Base-by-base conservation (phyloP, 1,139 yeast genomes). In the Barnettozyma hawaiiensis region DNA sequence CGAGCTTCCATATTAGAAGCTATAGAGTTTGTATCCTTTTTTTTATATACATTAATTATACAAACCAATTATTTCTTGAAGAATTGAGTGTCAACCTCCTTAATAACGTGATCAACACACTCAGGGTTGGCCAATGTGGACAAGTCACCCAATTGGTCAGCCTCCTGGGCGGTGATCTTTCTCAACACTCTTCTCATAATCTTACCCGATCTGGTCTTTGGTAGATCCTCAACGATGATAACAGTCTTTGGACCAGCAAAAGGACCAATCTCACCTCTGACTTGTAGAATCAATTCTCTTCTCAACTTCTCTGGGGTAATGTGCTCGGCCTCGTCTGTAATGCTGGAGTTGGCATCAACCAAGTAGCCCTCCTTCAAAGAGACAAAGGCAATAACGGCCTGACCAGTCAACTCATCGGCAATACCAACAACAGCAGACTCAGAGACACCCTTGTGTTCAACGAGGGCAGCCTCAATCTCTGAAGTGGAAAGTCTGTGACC, bases 401-500 rank as follows among this genome's bases (percentile, higher is more conserved):
- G 97, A 57, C 98, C 98, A 37, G 98, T 92, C 60, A 92, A 75
- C 63, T 92, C 98, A 65, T 92, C 97, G 58, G 78, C 73, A 56
- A 90, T 79, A 64, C 97, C 98, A 51, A 92, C 95, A 45, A 90
- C 97, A 23, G 98, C 97, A 53, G 95, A 74, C 69, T 92, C 98
- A 46, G 90, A 81, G 42, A 92, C 96, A 47, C 78, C 76, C 20
- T 72, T 71, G 67, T 86, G 87, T 64, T 84, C 90, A 54, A 81
- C 75, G 55, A 92, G 73, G 31, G 95, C 94, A 31, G 97, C 86
- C 71, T 92, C 98, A 59, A 92, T 92, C 69, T 92, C 98, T 40
- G 97, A 90, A 41, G 98, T 92, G 19, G 97, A 89, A 59, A 92
- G 75, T 69, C 98, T 84, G 69, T 92, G 98, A 54, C 98, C 98